A percentile compares a stretch with the other conserved stretches of the same genome.
phyloP scores from a whole-genome alignment of 768 basidiomycete genomes.

The Tulasnella sp. region DNA sequence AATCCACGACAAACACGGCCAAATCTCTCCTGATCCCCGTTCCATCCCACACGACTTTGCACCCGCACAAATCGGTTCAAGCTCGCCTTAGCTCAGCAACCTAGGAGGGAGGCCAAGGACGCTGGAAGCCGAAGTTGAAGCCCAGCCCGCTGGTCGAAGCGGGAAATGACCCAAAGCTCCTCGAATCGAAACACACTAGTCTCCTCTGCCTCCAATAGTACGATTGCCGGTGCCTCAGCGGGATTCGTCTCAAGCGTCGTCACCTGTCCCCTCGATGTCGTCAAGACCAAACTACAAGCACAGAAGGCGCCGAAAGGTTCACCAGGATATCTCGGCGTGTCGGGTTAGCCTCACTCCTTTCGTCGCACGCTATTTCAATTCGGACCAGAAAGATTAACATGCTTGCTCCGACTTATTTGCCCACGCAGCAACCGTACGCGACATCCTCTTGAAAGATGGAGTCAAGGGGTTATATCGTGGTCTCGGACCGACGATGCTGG shows the following conservation, averaged over 20 bases:
- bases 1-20: constrained; percentile 17
- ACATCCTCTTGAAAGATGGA: constrained; percentile 63
- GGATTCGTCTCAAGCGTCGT: constrained; percentile 89
- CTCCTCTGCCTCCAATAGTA: constrained; percentile 31
- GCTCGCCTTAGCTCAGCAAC: constrained; percentile 7
- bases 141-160: constrained; percentile 15
- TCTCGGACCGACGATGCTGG: constrained; percentile 92
- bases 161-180: constrained; percentile 20
- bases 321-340: constrained; percentile 69
- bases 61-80: constrained; percentile 6
- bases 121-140: constrained; percentile 17
- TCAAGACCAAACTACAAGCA: constrained; percentile 98
- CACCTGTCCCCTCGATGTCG: constrained; percentile 95
- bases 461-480: constrained; percentile 91
- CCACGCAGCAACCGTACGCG: constrained; percentile 51
- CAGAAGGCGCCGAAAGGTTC: constrained; percentile 69
- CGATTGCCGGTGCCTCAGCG: constrained; percentile 84
- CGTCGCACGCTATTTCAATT: constrained; percentile 15
- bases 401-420: constrained; percentile 1
- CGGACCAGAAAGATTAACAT: constrained; percentile 32
- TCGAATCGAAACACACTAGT: not conserved
- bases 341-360: constrained; percentile 46
- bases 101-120: not conserved
- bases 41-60: constrained; percentile 22
- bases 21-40: constrained; percentile 21